Base-by-base conservation (phyloP, 1,139 yeast species). In the Pichia inconspicua region DNA sequence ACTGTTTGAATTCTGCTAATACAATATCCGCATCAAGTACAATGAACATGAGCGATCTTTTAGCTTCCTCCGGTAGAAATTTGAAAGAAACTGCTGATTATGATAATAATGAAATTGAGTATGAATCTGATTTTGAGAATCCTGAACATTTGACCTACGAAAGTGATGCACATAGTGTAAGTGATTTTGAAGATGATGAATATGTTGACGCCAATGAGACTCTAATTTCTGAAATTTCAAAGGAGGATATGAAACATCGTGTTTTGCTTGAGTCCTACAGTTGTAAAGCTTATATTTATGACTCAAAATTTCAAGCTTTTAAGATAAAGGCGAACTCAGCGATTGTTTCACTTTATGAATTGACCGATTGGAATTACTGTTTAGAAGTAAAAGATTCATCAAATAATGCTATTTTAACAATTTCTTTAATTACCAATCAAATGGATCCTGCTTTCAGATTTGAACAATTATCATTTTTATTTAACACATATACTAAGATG, bases 381-480 rank as follows among this genome's bases (percentile, higher is more conserved):
- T 59, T 87, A 40, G 74, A 74, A 11, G 68, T 82, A 3, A 36
- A 32, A 34, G 42, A 43, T 27, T 8, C 14, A 11, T 61, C 61
- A 15, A 62, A 67, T 2, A 46, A 41, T 3, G 42, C 57, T 7
- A 59, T 57, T 15, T 48, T 54, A 5, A 44, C 84, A 19, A 79
- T 77, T 3, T 66, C 75, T 5, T 58, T 63, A 1, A 60, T 86
- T 27, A 61, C 68, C 17, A 71, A 77, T 10, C 72, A 73, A 35
- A 68, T 85, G 67, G 81, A 77, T 57, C 89, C 95, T 1, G 73
- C 77, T 14, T 83, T 86, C 61, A 79, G 82, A 58, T 73, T 70
- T 51, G 80, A 76, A 37, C 73, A 74, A 34, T 55, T 65, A 11
- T 73, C 86, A 0, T 84, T 88, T 57, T 74, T 83, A 34, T 88